Percentiles rank a stretch among this genome's conserved stretches.
Conservation (phyloP, 2,329 filamentous ascomycete species). For the Colletotrichum endophyticum region DNA sequence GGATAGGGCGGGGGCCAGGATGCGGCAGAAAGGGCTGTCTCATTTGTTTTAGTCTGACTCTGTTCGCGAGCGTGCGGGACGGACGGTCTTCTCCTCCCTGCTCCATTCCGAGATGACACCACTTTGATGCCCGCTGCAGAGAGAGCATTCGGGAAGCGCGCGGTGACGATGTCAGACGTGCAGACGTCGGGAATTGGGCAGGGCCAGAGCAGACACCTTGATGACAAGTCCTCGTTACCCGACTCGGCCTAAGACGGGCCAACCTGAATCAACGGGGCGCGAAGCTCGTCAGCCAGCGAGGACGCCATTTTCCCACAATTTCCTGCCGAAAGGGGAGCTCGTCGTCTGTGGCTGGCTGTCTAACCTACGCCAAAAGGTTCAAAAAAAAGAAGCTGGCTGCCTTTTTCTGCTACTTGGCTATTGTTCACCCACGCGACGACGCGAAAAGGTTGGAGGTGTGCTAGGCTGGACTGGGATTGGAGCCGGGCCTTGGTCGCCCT, state of each 20-base stretch:
- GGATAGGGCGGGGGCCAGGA: not conserved
- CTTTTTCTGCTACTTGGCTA: not conserved
- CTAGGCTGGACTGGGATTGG: not conserved
- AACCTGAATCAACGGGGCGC: slow-evolving; percentile 1
- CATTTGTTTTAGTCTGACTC: not conserved
- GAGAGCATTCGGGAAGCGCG: not conserved
- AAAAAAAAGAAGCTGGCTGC: not conserved
- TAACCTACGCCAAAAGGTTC: not conserved
- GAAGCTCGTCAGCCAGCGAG: not conserved
- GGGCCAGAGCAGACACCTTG: not conserved
- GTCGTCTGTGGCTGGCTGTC: not conserved
- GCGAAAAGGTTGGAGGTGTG: not conserved
- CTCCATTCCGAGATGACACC: not conserved
- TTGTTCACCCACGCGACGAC: not conserved
- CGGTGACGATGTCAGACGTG: not conserved
- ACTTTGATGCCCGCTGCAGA: not conserved
- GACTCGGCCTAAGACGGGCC: not conserved
- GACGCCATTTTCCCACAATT: not conserved
- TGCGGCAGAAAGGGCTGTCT: not conserved
- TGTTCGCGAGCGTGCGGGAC: not conserved
- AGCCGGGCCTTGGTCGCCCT: not conserved
- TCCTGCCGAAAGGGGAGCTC: not conserved
- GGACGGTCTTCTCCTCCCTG: not conserved
- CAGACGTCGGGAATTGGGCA: not conserved
- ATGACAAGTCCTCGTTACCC: not conserved